These are phyloP conservation scores for Erodium trifolium DNA, from an alignment of 441 rosid genomes.

Conservation along the genomic window DNA sequence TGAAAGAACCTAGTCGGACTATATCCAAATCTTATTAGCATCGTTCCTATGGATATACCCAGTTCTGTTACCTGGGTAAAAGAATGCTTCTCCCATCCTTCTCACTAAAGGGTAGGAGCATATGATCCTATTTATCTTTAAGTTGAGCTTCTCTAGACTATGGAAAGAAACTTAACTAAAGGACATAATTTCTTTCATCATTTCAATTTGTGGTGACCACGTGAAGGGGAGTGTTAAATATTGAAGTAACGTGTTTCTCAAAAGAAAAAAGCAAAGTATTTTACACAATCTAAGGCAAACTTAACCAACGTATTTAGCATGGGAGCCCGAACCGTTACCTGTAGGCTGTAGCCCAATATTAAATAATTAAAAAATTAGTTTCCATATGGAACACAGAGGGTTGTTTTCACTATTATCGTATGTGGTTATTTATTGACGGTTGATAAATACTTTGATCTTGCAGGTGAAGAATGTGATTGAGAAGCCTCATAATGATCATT, in stretches of 20 bases:
- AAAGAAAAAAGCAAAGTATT: neutral
- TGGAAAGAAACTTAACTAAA: neutral
- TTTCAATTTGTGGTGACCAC: neutral
- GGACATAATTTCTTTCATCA: neutral
- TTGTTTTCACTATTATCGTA: neutral
- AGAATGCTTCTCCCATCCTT: neutral
- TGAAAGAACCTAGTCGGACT: neutral
- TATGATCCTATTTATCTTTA: neutral
- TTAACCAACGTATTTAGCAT: neutral
- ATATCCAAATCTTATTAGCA: neutral
- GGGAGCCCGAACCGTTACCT: neutral
- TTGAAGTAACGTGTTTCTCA: neutral
- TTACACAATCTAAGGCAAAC: neutral
- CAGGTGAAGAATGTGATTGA: conserved; percentile 94
- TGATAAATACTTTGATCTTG: conserved; percentile 14
- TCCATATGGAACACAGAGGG: neutral
- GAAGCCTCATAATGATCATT: conserved; percentile 90
- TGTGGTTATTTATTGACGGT: neutral
- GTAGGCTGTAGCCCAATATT: neutral
- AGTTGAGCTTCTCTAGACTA: neutral
- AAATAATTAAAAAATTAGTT: neutral
- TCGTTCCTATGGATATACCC: neutral
- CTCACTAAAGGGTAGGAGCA: neutral
- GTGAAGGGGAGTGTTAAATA: neutral
- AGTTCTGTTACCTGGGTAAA: neutral